These are phyloP conservation scores for Scheffersomyces titani DNA, from an alignment of 1,139 yeast species.

Conservation along the genomic window DNA sequence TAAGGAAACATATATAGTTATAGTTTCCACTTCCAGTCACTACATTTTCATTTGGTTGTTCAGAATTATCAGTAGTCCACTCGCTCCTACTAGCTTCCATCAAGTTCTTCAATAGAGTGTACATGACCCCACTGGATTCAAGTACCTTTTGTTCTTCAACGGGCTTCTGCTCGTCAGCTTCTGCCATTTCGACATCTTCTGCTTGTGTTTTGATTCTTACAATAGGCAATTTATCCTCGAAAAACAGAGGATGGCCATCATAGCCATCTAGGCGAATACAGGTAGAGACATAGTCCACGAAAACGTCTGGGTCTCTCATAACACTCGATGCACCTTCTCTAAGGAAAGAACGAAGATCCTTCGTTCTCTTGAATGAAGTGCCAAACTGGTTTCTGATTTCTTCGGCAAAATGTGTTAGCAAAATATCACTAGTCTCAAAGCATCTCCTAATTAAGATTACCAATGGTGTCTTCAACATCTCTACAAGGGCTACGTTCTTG, in stretches of 20 bases:
- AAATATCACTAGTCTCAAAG: constrained; percentile 59
- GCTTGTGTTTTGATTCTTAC: constrained; percentile 12
- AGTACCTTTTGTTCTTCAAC: constrained; percentile 8
- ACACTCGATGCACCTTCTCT: constrained; percentile 59
- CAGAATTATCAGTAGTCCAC: constrained; percentile 43
- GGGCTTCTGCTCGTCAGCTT: constrained; percentile 15
- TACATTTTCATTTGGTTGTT: constrained; percentile 9
- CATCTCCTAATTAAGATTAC: constrained; percentile 64
- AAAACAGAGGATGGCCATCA: constrained; percentile 31
- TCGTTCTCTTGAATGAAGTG: constrained; percentile 22
- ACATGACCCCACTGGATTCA: constrained; percentile 61
- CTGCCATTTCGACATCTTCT: constrained; percentile 35
- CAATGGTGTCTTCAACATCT: constrained; percentile 13
- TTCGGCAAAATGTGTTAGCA: constrained; percentile 50
- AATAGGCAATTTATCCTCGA: constrained; percentile 14
- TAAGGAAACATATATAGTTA: constrained; percentile 65
- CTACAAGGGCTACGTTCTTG: constrained; percentile 16
- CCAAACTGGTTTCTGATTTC: constrained; percentile 46
- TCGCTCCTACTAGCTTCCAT: constrained; percentile 56
- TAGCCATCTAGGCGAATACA: constrained; percentile 51
- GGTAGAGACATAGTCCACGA: constrained; percentile 54
- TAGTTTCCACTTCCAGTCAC: constrained; percentile 35
- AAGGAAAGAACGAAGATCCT: constrained; percentile 55
- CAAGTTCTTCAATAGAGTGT: constrained; percentile 60
- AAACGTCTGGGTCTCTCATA: constrained; percentile 58